Evolutionary conservation across 345 rosid genomes (phyloP), one percentile per base, ranked within the genome.

Genomic region (Eucalyptus polyanthemos): DNA sequence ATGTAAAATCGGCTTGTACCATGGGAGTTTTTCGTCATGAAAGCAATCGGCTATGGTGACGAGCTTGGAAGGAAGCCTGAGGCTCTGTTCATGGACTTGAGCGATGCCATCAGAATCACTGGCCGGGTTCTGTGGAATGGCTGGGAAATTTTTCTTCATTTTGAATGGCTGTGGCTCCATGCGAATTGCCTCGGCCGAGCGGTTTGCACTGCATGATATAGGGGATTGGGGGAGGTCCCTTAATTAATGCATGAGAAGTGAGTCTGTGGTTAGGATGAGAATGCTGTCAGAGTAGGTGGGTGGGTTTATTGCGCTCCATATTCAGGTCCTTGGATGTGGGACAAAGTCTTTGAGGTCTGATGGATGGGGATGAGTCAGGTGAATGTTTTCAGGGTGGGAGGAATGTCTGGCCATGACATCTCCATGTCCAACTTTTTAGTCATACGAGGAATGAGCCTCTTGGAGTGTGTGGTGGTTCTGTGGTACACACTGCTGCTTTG

Each of bases 11-110:
- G 4, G 42, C 67, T 51, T 11, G 87, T 95, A 95, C 98, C 98
- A 94, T 87, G 97, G 93, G 88, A 93, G 94, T 89, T 93, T 94
- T 87, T 93, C 94, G 87, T 91, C 95, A 65, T 90, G 94, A 50
- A 94, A 92, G 91, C 89, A 89, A 72, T 93, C 93, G 8, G 95
- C 92, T 85, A 93, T 51, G 13, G 94, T 65, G n/a, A 93, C 88
- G 88, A 88, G 56, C 40, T 90, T 93, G 69, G 93, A 86, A 31
- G 99, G 96, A 91, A 94, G 67, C 11, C 94, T 31, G 72, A 94
- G 94, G 93, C 95, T 92, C 51, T 91, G 96, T 11, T 90, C 91
- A 40, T 90, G 90, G 65, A 50, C 91, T 89, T 88, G 92, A 91
- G 86, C 93, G 27, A 87, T 8, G 42, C 85, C 87, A 42, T 90